phyloP scores from a whole-genome alignment of 1,284 basidiomycete genomes.

The Farysia itapuensis region DNA sequence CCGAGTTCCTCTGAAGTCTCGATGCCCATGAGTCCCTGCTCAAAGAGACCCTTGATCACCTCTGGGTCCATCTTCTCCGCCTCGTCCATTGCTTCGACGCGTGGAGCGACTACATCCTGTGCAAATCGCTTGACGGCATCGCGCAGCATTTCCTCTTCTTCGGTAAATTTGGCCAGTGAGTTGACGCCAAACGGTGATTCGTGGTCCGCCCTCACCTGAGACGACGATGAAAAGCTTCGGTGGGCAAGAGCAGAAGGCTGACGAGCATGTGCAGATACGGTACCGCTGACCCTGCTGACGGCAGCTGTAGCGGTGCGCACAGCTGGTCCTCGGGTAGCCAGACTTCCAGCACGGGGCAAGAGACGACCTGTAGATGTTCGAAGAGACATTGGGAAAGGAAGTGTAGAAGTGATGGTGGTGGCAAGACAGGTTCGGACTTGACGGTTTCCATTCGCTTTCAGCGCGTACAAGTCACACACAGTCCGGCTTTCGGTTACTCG shows the following conservation, averaged over 20 bases:
- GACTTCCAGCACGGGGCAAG: neutral
- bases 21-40: constrained; percentile 98
- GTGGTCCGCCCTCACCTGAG: constrained; percentile 31
- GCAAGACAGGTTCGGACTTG: no score
- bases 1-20: constrained; percentile 83
- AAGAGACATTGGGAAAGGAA: constrained; percentile 1
- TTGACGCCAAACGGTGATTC: constrained; percentile 57
- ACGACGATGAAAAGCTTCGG: constrained; percentile 26
- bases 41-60: constrained; percentile 86
- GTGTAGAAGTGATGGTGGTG: no score
- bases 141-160: constrained; percentile 59
- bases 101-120: constrained; percentile 82
- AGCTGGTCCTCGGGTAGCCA: neutral
- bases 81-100: constrained; percentile 96
- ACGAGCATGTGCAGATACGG: neutral
- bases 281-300: neutral
- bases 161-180: constrained; percentile 54
- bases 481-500: no score
- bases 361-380: neutral
- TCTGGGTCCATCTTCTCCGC: constrained; percentile 89
- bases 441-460: no score
- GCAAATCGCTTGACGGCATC: constrained; percentile 68
- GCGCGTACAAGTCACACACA: no score
- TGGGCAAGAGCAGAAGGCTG: neutral
- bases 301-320: neutral